Conservation (phyloP, 2,329 filamentous ascomycete genomes). For the Ilyonectria sp. region DNA sequence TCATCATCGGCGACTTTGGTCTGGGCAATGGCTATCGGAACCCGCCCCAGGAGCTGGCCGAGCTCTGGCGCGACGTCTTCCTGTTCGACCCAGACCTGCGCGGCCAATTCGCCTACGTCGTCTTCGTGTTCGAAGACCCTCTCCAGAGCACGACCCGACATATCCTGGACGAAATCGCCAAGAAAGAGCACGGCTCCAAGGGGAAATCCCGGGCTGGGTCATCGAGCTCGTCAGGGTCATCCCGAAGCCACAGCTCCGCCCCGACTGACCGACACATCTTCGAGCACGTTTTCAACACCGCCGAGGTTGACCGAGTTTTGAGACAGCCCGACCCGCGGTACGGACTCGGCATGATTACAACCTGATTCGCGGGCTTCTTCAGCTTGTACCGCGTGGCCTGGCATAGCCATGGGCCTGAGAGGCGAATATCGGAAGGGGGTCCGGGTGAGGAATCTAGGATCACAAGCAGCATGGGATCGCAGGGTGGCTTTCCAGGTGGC, state of each 20-base stretch:
- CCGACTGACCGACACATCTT: slow-evolving; percentile 69
- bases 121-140: slow-evolving; percentile 76
- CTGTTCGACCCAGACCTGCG: slow-evolving; percentile 74
- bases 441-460: slow-evolving; percentile 26
- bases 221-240: slow-evolving; percentile 49
- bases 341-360: slow-evolving; percentile 67
- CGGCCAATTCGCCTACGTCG: slow-evolving; percentile 73
- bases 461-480: slow-evolving; percentile 26
- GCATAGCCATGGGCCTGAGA: slow-evolving; percentile 26
- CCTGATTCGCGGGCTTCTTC: slow-evolving; percentile 40
- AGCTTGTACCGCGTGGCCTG: slow-evolving; percentile 19
- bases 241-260: slow-evolving; percentile 48
- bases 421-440: slow-evolving; percentile 7
- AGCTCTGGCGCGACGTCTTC: slow-evolving; percentile 77
- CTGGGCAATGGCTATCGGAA: slow-evolving; percentile 76
- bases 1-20: slow-evolving; percentile 77
- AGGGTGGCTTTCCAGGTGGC: slow-evolving; percentile 29
- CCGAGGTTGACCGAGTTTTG: slow-evolving; percentile 66
- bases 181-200: slow-evolving; percentile 60
- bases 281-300: slow-evolving; percentile 64
- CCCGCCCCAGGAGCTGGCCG: slow-evolving; percentile 75
- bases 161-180: slow-evolving; percentile 69
- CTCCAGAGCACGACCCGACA: slow-evolving; percentile 67
- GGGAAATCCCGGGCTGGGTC: slow-evolving; percentile 53
- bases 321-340: slow-evolving; percentile 69